Base-by-base conservation (phyloP, 106 monocot species). In the Acorus calamus region DNA sequence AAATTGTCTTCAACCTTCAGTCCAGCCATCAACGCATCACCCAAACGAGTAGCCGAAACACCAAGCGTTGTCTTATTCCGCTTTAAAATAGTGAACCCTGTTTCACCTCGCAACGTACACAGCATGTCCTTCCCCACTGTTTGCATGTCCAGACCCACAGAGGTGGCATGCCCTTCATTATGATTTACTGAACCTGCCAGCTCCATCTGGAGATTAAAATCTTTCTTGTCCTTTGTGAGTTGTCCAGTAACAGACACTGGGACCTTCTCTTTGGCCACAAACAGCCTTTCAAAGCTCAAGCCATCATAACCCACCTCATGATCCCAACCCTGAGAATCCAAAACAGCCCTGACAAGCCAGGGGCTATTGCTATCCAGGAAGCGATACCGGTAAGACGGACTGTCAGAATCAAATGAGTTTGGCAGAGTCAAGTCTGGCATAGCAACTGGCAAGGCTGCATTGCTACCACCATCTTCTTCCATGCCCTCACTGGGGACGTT, bases 261-360 rank as follows among this genome's bases (percentile, higher is more conserved):
- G 53, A 98, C 47, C 53, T 83, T 83, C 63, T 85, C 79, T 70
- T 78, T 91, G 4, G 88, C 56, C 2, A 76, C 77, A 68, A 91
- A 85, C 47, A 91, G 62, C 55, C 83, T 78, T 73, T 91, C 96
- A 43, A 88, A 67, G 66, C 88, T 98, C 53, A 98, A 66, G 56
- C 96, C 91, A 52, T 98, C 96, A 61, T 98, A 98, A 63, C 96
- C 96, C 68, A 98, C 78, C 77, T 98, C 96, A 83, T 98, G 96
- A 71, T 98, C 96, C 96, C 96, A 98, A 2, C 87, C 91, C 55
- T 91, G 91, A 47, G 82, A 71, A 49, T 98, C 96, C 14, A 98
- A 67, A 49, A 98, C 91, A 12, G 96, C 91, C 61, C 88, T 80
- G n/a, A 98, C 87, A 80, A 91, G 59, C 96, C 96, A 98, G 14